Conservation (phyloP, 2,329 filamentous ascomycete genomes). For the Sporothrix inflata region DNA sequence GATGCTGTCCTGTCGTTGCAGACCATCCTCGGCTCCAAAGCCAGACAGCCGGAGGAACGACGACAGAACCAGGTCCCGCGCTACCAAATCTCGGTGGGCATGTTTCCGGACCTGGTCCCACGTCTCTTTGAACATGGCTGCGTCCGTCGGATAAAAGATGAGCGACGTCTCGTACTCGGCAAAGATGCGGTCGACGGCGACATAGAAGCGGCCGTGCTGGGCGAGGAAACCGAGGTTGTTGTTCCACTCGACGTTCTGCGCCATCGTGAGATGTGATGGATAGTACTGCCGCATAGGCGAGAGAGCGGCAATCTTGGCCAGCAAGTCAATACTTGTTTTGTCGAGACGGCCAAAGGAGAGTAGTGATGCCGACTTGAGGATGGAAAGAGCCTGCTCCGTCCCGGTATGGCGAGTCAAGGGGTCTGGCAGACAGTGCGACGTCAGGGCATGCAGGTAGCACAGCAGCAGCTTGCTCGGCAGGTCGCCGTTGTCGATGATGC, state of each 20-base stretch:
- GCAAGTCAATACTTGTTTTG: conserved; percentile 41
- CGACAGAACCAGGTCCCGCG: conserved; percentile 43
- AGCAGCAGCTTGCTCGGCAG: conserved; percentile 57
- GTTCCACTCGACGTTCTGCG: conserved; percentile 54
- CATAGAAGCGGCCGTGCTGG: conserved; percentile 51
- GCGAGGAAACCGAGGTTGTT: conserved; percentile 44
- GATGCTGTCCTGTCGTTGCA: neutral
- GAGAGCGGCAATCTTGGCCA: conserved; percentile 46
- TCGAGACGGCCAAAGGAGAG: conserved; percentile 51
- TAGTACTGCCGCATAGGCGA: conserved; percentile 52
- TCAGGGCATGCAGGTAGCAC: conserved; percentile 57
- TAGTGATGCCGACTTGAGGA: conserved; percentile 53
- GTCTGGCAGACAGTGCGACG: conserved; percentile 56
- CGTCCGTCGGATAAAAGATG: conserved; percentile 39
- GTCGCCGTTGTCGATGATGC: conserved; percentile 54
- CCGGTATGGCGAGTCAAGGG: conserved; percentile 54
- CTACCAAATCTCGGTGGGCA: conserved; percentile 6
- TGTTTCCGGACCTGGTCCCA: neutral
- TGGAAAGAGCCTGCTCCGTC: conserved; percentile 56
- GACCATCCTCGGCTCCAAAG: conserved; percentile 38
- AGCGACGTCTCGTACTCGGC: conserved; percentile 38
- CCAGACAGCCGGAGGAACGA: conserved; percentile 43
- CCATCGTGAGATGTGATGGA: conserved; percentile 44
- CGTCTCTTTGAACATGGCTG: conserved; percentile 17
- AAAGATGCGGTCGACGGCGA: conserved; percentile 44